Conservation (phyloP, 768 basidiomycete genomes). For the Pleurotus eryngii region DNA sequence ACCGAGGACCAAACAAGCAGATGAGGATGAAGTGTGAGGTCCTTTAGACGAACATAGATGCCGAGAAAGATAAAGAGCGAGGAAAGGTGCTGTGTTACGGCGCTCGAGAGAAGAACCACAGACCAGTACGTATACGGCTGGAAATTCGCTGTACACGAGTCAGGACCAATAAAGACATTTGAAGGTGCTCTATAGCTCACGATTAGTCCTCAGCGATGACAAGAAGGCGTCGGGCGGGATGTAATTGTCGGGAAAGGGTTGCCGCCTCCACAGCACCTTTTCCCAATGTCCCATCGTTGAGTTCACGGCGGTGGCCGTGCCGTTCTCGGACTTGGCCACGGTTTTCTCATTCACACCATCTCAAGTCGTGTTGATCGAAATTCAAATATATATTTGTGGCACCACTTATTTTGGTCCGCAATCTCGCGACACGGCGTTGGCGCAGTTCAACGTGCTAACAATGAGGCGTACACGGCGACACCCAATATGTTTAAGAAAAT, state of each 20-base stretch:
- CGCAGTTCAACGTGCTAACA: background rate
- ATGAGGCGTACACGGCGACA: background rate
- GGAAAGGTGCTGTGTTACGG: slow-evolving; percentile 83
- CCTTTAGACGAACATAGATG: slow-evolving; percentile 71
- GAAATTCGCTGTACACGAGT: slow-evolving; percentile 62
- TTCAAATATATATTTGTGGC: too few species aligned
- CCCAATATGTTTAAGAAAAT: background rate
- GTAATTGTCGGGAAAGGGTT: slow-evolving; percentile 81
- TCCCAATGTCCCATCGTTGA: slow-evolving; percentile 43
- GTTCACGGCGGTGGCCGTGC: too few species aligned
- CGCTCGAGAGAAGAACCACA: slow-evolving; percentile 63
- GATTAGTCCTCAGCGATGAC: slow-evolving; percentile 72
- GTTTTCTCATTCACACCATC: too few species aligned
- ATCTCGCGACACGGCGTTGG: background rate
- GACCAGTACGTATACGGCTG: slow-evolving; percentile 74
- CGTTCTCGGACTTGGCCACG: too few species aligned
- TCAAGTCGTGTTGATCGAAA: too few species aligned
- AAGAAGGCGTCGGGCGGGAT: slow-evolving; percentile 74
- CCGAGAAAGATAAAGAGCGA: slow-evolving; percentile 80
- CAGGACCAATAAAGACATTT: background rate
- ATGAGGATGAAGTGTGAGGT: slow-evolving; percentile 62
- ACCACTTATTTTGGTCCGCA: background rate
- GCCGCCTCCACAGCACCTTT: slow-evolving; percentile 76
- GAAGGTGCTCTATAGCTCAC: slow-evolving; percentile 41
- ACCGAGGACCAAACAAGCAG: slow-evolving; percentile 65